Conservation (phyloP, 257 asterid genomes). For the Scutellaria minor region DNA sequence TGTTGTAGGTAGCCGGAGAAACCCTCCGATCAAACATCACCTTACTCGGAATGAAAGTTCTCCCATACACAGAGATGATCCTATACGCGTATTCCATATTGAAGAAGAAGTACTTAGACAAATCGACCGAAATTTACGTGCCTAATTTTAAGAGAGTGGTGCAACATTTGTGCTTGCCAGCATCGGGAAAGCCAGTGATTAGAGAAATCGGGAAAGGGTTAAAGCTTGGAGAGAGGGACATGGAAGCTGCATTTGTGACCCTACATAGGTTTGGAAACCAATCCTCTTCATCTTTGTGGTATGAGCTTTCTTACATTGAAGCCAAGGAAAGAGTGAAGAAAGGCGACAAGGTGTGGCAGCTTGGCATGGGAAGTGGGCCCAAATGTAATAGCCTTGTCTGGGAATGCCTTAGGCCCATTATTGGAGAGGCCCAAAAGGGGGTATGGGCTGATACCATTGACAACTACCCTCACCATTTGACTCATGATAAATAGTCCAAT, state of each 20-base stretch:
- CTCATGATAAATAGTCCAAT: no score
- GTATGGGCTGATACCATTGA: slow-evolving; percentile 70
- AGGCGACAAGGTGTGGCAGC: slow-evolving; percentile 73
- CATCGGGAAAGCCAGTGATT: slow-evolving; percentile 68
- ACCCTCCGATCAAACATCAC: slow-evolving; percentile 62
- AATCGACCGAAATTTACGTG: slow-evolving; percentile 53
- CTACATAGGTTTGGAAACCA: slow-evolving; percentile 73
- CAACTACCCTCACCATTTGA: slow-evolving; percentile 41
- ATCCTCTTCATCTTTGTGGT: slow-evolving; percentile 80
- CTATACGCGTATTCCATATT: slow-evolving; percentile 44
- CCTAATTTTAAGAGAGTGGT: slow-evolving; percentile 72
- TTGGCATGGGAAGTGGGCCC: slow-evolving; percentile 89
- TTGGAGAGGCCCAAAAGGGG: slow-evolving; percentile 51
- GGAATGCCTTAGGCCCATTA: slow-evolving; percentile 63
- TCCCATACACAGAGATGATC: slow-evolving; percentile 60
- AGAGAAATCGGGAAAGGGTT: slow-evolving; percentile 65
- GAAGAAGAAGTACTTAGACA: slow-evolving; percentile 48
- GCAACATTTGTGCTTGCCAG: slow-evolving; percentile 86
- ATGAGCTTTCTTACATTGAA: slow-evolving; percentile 70
- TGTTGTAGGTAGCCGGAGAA: slow-evolving; percentile 65
- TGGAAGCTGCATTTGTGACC: slow-evolving; percentile 68
- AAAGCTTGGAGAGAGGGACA: slow-evolving; percentile 52
- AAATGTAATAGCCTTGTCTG: slow-evolving; percentile 66
- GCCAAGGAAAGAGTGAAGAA: slow-evolving; percentile 65
- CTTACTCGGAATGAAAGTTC: slow-evolving; percentile 55